Percentiles rank a stretch among this genome's conserved stretches.
Evolutionary conservation across 805 yeast species (phyloP).

Genomic region (Ascoidea rubescens): DNA sequence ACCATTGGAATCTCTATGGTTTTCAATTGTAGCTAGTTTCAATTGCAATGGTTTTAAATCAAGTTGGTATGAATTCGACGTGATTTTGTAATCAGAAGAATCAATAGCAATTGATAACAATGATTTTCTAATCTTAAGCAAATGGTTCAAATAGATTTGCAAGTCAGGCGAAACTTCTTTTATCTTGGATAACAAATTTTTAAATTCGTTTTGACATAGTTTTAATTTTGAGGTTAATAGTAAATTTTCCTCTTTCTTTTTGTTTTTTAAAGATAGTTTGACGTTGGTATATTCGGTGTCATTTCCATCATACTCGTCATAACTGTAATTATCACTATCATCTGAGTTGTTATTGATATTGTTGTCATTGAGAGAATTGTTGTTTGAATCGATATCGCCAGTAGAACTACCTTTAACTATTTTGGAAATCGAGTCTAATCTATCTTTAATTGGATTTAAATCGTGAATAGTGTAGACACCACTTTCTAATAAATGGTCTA

Average conservation of each 20-base stretch:
- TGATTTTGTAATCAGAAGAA: constrained; percentile 7
- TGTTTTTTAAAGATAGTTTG: constrained; percentile 15
- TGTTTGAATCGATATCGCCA: constrained; percentile 4
- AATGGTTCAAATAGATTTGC: constrained; percentile 37
- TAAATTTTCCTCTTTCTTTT: constrained; percentile 41
- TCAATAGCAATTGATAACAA: constrained; percentile 25
- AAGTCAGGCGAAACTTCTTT: constrained; percentile 38
- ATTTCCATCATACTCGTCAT: constrained; percentile 11
- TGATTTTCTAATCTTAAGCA: constrained; percentile 50
- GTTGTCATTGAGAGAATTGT: neutral
- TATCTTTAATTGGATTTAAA: constrained; percentile 56
- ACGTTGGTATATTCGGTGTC: constrained; percentile 14
- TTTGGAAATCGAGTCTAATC: constrained; percentile 54
- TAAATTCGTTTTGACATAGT: constrained; percentile 45
- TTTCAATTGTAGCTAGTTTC: constrained; percentile 29
- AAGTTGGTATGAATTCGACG: constrained; percentile 18
- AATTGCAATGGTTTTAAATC: constrained; percentile 21
- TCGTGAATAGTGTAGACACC: constrained; percentile 78
- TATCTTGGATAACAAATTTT: constrained; percentile 40
- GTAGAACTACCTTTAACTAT: constrained; percentile 36
- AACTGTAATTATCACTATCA: constrained; percentile 11
- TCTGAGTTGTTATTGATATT: constrained; percentile 6
- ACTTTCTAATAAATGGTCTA: constrained; percentile 72
- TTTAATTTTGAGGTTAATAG: constrained; percentile 53
- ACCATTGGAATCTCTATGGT: constrained; percentile 41